phyloP scores from a whole-genome alignment of 208 protist genomes.

The Leishmania amazonensis region DNA sequence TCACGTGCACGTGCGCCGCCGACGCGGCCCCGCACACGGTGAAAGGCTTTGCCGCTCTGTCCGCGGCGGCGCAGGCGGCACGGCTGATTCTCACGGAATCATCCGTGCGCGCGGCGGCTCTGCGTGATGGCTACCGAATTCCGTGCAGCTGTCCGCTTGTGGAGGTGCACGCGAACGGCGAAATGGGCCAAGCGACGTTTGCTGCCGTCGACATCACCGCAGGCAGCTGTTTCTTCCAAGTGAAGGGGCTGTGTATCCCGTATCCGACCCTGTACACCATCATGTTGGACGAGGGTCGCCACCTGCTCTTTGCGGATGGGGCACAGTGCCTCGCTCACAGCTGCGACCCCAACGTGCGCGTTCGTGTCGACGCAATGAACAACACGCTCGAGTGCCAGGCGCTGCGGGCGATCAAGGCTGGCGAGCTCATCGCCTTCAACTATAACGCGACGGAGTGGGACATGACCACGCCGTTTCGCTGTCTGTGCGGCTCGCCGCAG shows the following conservation, averaged over 20 bases:
- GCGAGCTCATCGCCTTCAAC: slow-evolving; percentile 78
- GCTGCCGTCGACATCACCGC: slow-evolving; percentile 47
- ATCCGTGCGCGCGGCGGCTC: slow-evolving; percentile 49
- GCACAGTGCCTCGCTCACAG: slow-evolving; percentile 84
- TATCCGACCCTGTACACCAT: slow-evolving; percentile 77
- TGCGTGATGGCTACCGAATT: slow-evolving; percentile 50
- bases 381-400: slow-evolving; percentile 76
- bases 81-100: slow-evolving; percentile 54
- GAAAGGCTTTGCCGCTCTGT: slow-evolving; percentile 53
- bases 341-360: slow-evolving; percentile 77
- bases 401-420: slow-evolving; percentile 61
- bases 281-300: slow-evolving; percentile 55
- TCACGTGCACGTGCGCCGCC: slow-evolving; percentile 53
- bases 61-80: slow-evolving; percentile 28
- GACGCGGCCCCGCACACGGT: slow-evolving; percentile 38
- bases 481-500: slow-evolving; percentile 54
- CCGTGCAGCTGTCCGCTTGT: slow-evolving; percentile 52
- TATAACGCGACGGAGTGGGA: slow-evolving; percentile 89
- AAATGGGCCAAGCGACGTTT: slow-evolving; percentile 67
- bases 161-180: slow-evolving; percentile 50
- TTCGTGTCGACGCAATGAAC: slow-evolving; percentile 66
- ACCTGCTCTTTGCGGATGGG: slow-evolving; percentile 76
- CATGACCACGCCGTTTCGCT: slow-evolving; percentile 73
- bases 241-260: slow-evolving; percentile 66
- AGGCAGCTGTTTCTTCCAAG: slow-evolving; percentile 58